Percentiles rank a stretch among this genome's conserved stretches.
Conservation (phyloP, 257 asterid genomes). For the Capsicum baccatum region DNA sequence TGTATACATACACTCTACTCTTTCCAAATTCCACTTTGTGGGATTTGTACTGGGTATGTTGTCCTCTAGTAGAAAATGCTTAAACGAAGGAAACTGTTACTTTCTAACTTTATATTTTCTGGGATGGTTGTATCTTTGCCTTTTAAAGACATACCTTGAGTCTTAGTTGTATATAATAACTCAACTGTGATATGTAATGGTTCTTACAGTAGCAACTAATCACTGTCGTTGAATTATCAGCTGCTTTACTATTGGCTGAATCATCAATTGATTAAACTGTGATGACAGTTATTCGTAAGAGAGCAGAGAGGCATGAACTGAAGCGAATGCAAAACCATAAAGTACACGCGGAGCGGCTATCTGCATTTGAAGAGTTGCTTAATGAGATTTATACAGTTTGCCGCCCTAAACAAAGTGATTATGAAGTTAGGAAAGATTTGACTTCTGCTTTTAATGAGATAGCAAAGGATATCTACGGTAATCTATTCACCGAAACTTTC, state of each 20-base stretch:
- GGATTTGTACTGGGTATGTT: too few relatives aligned
- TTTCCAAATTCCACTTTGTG: too few relatives aligned
- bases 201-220: background rate
- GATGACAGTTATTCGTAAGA: slow-evolving; percentile 68
- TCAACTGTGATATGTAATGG: slow-evolving; percentile 14
- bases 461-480: slow-evolving; percentile 74
- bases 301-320: slow-evolving; percentile 69
- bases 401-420: slow-evolving; percentile 74
- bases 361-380: slow-evolving; percentile 63
- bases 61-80: background rate
- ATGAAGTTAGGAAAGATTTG: slow-evolving; percentile 65
- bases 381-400: slow-evolving; percentile 55
- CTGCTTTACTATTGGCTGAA: slow-evolving; percentile 11
- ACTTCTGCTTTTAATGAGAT: slow-evolving; percentile 72
- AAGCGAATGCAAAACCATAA: slow-evolving; percentile 58
- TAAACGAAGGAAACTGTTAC: background rate
- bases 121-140: background rate
- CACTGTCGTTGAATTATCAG: slow-evolving; percentile 1
- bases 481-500: too few relatives aligned
- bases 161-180: background rate
- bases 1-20: too few relatives aligned
- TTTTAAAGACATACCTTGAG: background rate
- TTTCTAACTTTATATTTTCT: background rate
- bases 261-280: slow-evolving; percentile 8
- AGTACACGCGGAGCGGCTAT: slow-evolving; percentile 46